Evolutionary conservation across 768 basidiomycete species (phyloP), one percentile per base, ranked within the genome.

Genomic region (Russula foetens): DNA sequence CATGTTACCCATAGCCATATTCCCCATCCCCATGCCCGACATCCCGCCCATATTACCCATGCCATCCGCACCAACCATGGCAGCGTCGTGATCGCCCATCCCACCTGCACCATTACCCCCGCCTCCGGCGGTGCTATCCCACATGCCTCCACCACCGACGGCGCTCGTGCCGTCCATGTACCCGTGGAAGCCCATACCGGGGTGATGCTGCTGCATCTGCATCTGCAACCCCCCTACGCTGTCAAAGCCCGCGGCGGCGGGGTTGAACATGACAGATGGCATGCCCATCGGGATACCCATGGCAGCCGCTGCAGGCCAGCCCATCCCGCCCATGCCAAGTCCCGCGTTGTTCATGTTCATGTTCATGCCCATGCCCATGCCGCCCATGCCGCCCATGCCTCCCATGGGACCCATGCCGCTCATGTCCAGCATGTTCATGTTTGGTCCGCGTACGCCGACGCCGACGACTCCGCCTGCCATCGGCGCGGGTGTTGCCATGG

Each of bases 11-110:
- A 70, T 69, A 0, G 14, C 53, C 59, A 61, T 68, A 49, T 64
- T 62, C 26, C 28, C 56, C 50, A 49, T 62, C 49, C 65, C 66
- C 61, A 55, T 67, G 28, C 39, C 50, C 47, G 60, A 56, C 66
- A 67, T 66, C n/a, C 60, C 54, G n/a, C 56, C 63, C 33, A 63
- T 46, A n/a, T n/a, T n/a, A n/a, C n/a, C n/a, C n/a, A n/a, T n/a
- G 48, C 62, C 29, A 28, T 53, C 38, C 53, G 35, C 35, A 12
- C 35, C 35, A 2, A 35, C 35, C 35, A 35, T 35, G 35, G 11
- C 9, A 35, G 68, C 66, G 1, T 56, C 45, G 67, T 75, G 77
- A 5, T 75, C 73, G 26, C 71, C 70, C 71, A 75, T 72, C 0
- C 72, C 73, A 9, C 15, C 15, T 1, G 11, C 23, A 26, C 38